phyloP scores from a whole-genome alignment of 345 rosid species.

The Sonneratia caseolaris region DNA sequence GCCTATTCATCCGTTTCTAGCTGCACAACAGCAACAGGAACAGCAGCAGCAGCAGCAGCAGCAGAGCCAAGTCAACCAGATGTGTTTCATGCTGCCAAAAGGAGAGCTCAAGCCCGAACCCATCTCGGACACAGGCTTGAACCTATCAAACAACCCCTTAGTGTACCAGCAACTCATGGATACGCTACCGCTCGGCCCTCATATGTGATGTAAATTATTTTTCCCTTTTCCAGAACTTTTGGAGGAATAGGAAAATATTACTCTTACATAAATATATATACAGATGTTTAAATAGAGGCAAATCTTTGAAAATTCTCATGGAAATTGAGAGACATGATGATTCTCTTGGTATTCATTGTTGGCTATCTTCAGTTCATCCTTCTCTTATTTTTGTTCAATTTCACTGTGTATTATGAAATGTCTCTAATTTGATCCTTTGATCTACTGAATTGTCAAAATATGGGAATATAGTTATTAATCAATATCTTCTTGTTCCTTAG shows the following conservation, averaged over 20 bases:
- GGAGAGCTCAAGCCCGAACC: conserved; percentile 79
- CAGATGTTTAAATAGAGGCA: not conserved
- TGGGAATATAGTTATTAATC: not conserved
- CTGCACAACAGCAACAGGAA: not conserved
- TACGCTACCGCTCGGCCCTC: conserved; percentile 72
- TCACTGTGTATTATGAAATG: too few species aligned
- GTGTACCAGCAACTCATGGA: conserved; percentile 72
- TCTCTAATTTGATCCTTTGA: too few species aligned
- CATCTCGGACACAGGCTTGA: conserved; percentile 45
- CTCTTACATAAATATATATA: conserved; percentile 10
- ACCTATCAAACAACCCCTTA: conserved; percentile 32
- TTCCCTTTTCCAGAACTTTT: not conserved
- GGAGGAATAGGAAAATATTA: conserved; percentile 12
- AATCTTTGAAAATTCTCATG: not conserved
- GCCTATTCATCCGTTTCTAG: conserved; percentile 46
- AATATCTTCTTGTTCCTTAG: not conserved
- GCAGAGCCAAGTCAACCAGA: conserved; percentile 27
- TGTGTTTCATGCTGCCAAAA: conserved; percentile 64
- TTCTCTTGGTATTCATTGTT: not conserved
- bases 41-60: too few species aligned
- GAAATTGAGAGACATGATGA: not conserved
- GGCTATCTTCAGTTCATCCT: too few species aligned
- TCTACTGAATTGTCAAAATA: too few species aligned
- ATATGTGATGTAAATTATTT: conserved; percentile 30
- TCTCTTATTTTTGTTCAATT: too few species aligned